phyloP scores from a whole-genome alignment of 1,284 basidiomycete genomes.

The Apiotrichum porosum region DNA sequence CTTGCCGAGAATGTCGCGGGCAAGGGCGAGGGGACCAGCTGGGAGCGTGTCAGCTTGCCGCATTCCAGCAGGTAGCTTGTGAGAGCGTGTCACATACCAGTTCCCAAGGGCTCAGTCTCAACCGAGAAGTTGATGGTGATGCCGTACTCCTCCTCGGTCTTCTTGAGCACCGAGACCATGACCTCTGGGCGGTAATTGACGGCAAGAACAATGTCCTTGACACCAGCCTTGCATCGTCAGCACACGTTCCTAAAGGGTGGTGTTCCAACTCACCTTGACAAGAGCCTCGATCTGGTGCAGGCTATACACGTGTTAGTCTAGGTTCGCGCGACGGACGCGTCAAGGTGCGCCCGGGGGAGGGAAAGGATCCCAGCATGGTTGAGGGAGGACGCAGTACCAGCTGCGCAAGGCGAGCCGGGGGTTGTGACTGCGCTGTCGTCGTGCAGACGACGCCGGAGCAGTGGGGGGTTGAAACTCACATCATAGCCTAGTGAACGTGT shows the following conservation, averaged over 20 bases:
- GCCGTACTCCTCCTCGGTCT: slow-evolving; percentile 54
- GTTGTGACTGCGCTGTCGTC: too few relatives aligned
- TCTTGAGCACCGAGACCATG: slow-evolving; percentile 54
- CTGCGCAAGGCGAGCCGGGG: too few relatives aligned
- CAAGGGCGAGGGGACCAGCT: slow-evolving; percentile 55
- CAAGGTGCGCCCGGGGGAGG: too few relatives aligned
- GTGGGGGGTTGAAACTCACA: slow-evolving; percentile 45
- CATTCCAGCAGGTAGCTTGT: too few relatives aligned
- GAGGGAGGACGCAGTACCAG: not conserved
- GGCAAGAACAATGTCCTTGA: slow-evolving; percentile 55
- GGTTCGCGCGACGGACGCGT: too few relatives aligned
- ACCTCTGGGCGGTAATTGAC: slow-evolving; percentile 56
- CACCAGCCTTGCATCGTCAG: slow-evolving; percentile 48
- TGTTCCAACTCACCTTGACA: slow-evolving; percentile 49
- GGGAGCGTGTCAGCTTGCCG: slow-evolving; percentile 1
- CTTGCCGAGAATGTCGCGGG: slow-evolving; percentile 53
- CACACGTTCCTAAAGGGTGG: not conserved
- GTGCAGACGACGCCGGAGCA: too few relatives aligned
- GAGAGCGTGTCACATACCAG: slow-evolving; percentile 42
- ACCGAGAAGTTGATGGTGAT: slow-evolving; percentile 55
- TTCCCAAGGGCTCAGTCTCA: slow-evolving; percentile 55
- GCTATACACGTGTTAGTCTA: slow-evolving; percentile 24
- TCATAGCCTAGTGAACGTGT: slow-evolving; percentile 42
- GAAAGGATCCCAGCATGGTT: too few relatives aligned
- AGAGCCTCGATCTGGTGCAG: slow-evolving; percentile 55